Percentiles rank a stretch among this genome's conserved stretches.
phyloP scores from a whole-genome alignment of 1,284 basidiomycete genomes.

The Psilocybe mexicana region DNA sequence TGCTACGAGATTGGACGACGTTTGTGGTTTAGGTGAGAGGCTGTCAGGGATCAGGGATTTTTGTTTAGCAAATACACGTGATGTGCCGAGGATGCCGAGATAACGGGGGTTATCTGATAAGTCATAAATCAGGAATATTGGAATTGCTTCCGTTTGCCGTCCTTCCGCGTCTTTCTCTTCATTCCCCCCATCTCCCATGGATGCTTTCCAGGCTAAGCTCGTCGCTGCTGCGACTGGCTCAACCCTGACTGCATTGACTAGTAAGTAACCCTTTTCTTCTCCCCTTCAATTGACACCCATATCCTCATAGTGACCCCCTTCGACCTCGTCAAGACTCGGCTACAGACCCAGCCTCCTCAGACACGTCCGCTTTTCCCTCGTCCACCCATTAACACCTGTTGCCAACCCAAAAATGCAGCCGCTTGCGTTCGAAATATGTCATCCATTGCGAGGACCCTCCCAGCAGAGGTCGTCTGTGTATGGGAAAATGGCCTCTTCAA shows the following conservation, averaged over 20 bases:
- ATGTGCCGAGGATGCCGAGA: slow-evolving; percentile 1
- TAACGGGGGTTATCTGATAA: slow-evolving; percentile 23
- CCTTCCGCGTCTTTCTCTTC: slow-evolving; percentile 11
- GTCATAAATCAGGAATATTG: background rate
- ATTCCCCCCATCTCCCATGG: slow-evolving; percentile 45
- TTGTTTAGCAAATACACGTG: slow-evolving; percentile 21
- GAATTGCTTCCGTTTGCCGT: slow-evolving; percentile 1
- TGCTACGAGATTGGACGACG: slow-evolving; percentile 5
- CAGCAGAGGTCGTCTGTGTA: slow-evolving; percentile 68
- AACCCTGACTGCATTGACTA: slow-evolving; percentile 80
- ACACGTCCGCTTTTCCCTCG: slow-evolving; percentile 49
- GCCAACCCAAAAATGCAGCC: slow-evolving; percentile 58
- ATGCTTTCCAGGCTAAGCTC: slow-evolving; percentile 76
- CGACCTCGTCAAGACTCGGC: slow-evolving; percentile 91
- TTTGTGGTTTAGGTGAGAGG: slow-evolving; percentile 26
- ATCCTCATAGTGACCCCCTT: slow-evolving; percentile 83
- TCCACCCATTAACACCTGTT: slow-evolving; percentile 58
- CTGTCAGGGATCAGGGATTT: slow-evolving; percentile 17
- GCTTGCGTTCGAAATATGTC: slow-evolving; percentile 79
- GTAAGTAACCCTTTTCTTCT: slow-evolving; percentile 42
- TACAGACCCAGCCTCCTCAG: slow-evolving; percentile 76
- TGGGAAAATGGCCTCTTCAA: slow-evolving; percentile 74
- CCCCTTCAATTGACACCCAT: slow-evolving; percentile 7
- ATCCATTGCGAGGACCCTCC: slow-evolving; percentile 55
- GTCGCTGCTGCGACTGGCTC: slow-evolving; percentile 82